Percentiles rank a stretch among this genome's conserved stretches.
phyloP scores from a whole-genome alignment of 2,329 filamentous ascomycete species.

The Ophiostoma tasmaniense region DNA sequence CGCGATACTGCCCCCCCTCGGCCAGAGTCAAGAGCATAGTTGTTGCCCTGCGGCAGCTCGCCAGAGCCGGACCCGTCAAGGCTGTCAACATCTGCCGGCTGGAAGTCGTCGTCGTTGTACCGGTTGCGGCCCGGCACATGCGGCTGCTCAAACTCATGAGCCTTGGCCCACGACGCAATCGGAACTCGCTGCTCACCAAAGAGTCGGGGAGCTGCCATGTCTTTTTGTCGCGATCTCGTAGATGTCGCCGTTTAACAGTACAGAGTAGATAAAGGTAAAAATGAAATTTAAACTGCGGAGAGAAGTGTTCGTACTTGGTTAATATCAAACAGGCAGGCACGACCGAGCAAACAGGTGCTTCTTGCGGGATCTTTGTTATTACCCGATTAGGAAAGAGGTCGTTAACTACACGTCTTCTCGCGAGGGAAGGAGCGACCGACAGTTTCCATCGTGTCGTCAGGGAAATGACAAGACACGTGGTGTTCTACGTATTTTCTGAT shows the following conservation, averaged over 20 bases:
- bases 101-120: conserved; percentile 3
- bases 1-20: neutral
- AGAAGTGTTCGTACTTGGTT: neutral
- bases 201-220: neutral
- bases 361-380: neutral
- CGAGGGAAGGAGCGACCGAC: neutral
- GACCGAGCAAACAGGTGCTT: neutral
- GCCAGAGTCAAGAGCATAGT: neutral
- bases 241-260: neutral
- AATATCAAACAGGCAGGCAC: neutral
- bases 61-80: neutral
- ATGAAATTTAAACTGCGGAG: neutral
- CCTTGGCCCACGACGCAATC: neutral
- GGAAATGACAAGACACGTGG: neutral
- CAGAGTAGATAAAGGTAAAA: too few relatives aligned
- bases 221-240: neutral
- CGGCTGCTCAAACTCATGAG: neutral
- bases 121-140: conserved; percentile 6
- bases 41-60: neutral
- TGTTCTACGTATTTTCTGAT: neutral
- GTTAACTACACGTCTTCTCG: neutral
- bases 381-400: neutral
- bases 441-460: neutral
- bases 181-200: conserved; percentile 4
- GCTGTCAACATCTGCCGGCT: neutral